Conservation (phyloP, 1,139 yeast genomes). For the Saccharomyces pastorianus region DNA sequence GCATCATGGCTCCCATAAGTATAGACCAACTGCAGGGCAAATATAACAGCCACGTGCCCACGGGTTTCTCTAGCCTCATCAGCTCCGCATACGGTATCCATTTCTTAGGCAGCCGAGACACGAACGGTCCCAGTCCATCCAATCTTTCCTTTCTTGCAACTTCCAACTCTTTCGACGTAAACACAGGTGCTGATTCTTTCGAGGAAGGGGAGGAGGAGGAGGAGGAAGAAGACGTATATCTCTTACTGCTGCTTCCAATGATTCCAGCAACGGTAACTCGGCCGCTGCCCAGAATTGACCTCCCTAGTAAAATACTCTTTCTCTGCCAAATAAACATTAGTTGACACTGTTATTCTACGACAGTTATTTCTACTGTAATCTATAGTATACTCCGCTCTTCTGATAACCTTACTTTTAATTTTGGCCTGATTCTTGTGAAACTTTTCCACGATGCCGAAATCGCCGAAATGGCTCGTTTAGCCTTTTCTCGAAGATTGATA, state of each 20-base stretch:
- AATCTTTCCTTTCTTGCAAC: slow-evolving; percentile 51
- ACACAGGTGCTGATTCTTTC: slow-evolving; percentile 17
- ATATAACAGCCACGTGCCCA: slow-evolving; percentile 76
- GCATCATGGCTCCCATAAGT: slow-evolving; percentile 68
- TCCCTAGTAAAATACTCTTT: neutral
- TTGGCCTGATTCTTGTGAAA: neutral
- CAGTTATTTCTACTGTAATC: neutral
- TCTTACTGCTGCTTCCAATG: neutral
- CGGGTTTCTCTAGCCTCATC: slow-evolving; percentile 88
- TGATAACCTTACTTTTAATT: neutral
- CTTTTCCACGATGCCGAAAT: slow-evolving; percentile 1
- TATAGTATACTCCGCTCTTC: neutral
- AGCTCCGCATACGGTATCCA: slow-evolving; percentile 88
- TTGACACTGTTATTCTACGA: neutral
- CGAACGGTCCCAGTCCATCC: slow-evolving; percentile 50
- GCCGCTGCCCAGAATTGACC: neutral
- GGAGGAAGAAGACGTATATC: neutral
- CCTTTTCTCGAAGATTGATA: neutral
- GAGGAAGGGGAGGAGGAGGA: neutral
- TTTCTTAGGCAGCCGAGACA: slow-evolving; percentile 56
- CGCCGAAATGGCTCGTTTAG: slow-evolving; percentile 1
- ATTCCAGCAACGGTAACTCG: neutral
- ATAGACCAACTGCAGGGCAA: slow-evolving; percentile 61
- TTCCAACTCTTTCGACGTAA: slow-evolving; percentile 48
- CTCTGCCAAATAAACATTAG: neutral